A percentile compares a stretch with the other conserved stretches of the same genome.
Conservation (phyloP, 768 basidiomycete species). For the Clitopilus hobsonii region DNA sequence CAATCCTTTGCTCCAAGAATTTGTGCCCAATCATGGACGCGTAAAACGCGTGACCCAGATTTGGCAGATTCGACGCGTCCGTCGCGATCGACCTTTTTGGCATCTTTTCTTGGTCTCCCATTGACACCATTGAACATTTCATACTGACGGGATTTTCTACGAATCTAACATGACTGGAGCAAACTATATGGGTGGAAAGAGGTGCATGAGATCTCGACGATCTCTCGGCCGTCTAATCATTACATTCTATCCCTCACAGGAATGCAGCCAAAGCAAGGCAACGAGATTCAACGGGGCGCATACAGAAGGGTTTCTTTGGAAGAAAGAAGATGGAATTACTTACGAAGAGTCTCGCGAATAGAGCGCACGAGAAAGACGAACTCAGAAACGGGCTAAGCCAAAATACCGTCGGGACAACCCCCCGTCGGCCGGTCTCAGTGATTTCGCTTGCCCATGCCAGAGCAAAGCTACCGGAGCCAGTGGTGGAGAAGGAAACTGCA, state of each 20-base stretch:
- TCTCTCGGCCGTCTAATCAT: background rate
- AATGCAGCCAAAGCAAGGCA: constrained; percentile 54
- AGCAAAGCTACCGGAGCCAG: background rate
- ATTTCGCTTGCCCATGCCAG: constrained; percentile 19
- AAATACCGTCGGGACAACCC: no score
- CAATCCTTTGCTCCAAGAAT: no score
- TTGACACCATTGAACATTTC: no score
- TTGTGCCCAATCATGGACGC: no score
- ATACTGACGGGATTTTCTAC: no score
- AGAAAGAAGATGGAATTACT: constrained; percentile 53
- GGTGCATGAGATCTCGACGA: constrained; percentile 28
- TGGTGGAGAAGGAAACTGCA: background rate
- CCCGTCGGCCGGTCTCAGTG: background rate
- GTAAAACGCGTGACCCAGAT: no score
- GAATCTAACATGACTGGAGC: constrained; percentile 73
- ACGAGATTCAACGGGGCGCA: constrained; percentile 49
- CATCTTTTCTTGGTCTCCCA: no score
- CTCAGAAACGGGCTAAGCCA: no score
- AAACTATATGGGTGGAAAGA: constrained; percentile 75
- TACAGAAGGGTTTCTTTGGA: constrained; percentile 59
- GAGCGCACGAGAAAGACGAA: background rate
- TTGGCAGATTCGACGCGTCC: no score
- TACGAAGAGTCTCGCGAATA: constrained; percentile 30
- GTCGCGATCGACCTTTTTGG: no score
- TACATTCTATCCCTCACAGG: constrained; percentile 26